Evolutionary conservation across 1,139 yeast species (phyloP).

Genomic region (Meyerozyma athensensis): DNA sequence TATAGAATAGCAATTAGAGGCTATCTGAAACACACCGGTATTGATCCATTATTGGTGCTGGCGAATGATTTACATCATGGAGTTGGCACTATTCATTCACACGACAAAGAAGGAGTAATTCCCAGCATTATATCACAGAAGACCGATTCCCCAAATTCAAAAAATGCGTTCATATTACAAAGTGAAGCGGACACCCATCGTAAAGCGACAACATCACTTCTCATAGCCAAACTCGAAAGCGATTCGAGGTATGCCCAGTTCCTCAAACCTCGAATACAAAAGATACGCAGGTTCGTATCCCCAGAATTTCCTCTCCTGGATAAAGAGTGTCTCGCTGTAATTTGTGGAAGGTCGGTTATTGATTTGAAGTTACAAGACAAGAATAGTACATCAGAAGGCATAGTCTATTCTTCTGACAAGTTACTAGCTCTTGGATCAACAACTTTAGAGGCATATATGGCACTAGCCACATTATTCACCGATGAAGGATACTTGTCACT

Average conservation of each 20-base stretch:
- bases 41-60: background rate
- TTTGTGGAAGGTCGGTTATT: slow-evolving; percentile 10
- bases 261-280: background rate
- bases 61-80: background rate
- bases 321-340: slow-evolving; percentile 9
- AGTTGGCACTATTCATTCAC: background rate
- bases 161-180: too few relatives aligned
- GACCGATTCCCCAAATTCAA: too few relatives aligned
- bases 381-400: background rate
- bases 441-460: slow-evolving; percentile 17
- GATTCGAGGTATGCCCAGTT: background rate
- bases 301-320: slow-evolving; percentile 8
- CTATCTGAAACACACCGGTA: background rate
- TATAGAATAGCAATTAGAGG: background rate
- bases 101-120: background rate
- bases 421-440: slow-evolving; percentile 21
- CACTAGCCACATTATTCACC: slow-evolving; percentile 22
- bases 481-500: slow-evolving; percentile 25
- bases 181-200: too few relatives aligned
- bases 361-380: background rate
- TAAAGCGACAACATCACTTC: background rate
- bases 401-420: slow-evolving; percentile 14
- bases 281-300: slow-evolving; percentile 9
- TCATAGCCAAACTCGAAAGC: background rate
- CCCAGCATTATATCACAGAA: too few relatives aligned